These are phyloP conservation scores for Fusarium proliferatum DNA, from an alignment of 2,329 filamentous ascomycete genomes.

Conservation along the genomic window DNA sequence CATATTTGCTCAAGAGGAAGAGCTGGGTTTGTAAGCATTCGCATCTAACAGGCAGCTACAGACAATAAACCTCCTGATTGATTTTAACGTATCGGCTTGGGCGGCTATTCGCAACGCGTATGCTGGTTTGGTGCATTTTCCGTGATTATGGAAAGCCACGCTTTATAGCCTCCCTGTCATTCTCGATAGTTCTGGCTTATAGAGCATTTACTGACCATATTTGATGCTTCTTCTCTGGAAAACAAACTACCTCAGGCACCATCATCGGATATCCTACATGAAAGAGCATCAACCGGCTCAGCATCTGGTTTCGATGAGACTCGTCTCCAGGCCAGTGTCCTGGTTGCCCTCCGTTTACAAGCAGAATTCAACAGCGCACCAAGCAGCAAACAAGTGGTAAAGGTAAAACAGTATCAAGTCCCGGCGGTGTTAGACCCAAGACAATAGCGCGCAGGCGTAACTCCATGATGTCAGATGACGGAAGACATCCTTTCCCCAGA, in stretches of 20 bases:
- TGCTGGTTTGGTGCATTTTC: background rate
- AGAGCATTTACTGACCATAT: background rate
- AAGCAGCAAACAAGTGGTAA: conserved; percentile 15
- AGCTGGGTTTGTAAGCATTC: conserved; percentile 21
- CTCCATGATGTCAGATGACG: conserved; percentile 32
- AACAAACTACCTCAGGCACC: background rate
- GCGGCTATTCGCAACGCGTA: background rate
- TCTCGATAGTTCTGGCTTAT: background rate
- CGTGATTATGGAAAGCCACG: background rate
- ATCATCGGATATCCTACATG: background rate
- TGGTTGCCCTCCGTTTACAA: background rate
- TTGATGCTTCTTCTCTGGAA: background rate
- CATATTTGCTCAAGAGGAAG: conserved; percentile 31
- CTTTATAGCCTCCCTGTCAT: background rate
- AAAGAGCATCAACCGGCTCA: background rate
- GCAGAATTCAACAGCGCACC: background rate
- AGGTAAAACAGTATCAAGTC: conserved; percentile 8
- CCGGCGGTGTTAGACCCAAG: conserved; percentile 11
- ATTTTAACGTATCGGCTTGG: conserved; percentile 25
- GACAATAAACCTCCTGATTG: conserved; percentile 30
- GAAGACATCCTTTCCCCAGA: conserved; percentile 16
- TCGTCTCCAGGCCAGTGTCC: background rate
- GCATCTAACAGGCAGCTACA: conserved; percentile 26
- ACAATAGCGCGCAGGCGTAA: conserved; percentile 25
- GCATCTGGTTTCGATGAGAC: background rate